Conservation (phyloP, 2,329 filamentous ascomycete species). For the Aspergillus oerlinghausenensis region DNA sequence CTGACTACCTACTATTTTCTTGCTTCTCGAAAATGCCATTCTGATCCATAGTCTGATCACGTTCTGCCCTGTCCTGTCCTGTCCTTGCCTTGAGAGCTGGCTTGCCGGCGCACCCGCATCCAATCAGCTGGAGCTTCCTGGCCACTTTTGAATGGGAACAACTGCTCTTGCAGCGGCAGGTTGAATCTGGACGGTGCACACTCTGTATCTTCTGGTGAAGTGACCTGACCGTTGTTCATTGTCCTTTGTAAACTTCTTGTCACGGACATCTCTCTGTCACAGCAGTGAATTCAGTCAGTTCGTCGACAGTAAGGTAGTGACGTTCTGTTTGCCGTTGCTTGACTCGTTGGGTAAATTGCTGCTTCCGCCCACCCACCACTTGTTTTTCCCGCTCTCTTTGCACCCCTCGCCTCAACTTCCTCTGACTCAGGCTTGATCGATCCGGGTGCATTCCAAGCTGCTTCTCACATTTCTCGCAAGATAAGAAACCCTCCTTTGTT, state of each 20-base stretch:
- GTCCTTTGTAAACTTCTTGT: background rate
- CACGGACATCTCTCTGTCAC: background rate
- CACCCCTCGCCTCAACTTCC: background rate
- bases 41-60: background rate
- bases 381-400: background rate
- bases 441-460: background rate
- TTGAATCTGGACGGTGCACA: background rate
- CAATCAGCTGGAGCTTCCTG: conserved; percentile 3
- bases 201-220: background rate
- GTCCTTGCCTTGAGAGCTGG: background rate
- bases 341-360: conserved; percentile 17
- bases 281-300: background rate
- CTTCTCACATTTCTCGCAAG: background rate
- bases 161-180: background rate
- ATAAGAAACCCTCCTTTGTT: background rate
- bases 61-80: background rate
- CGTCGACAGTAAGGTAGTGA: background rate
- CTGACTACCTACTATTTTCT: background rate
- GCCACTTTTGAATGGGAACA: background rate
- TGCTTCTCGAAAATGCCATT: background rate
- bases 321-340: conserved; percentile 7
- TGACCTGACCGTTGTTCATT: background rate
- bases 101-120: conserved; percentile 8
- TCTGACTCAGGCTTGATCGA: background rate
- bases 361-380: conserved; percentile 2